phyloP scores from a whole-genome alignment of 2,329 filamentous ascomycete genomes.

The Cryphonectria radicalis region DNA sequence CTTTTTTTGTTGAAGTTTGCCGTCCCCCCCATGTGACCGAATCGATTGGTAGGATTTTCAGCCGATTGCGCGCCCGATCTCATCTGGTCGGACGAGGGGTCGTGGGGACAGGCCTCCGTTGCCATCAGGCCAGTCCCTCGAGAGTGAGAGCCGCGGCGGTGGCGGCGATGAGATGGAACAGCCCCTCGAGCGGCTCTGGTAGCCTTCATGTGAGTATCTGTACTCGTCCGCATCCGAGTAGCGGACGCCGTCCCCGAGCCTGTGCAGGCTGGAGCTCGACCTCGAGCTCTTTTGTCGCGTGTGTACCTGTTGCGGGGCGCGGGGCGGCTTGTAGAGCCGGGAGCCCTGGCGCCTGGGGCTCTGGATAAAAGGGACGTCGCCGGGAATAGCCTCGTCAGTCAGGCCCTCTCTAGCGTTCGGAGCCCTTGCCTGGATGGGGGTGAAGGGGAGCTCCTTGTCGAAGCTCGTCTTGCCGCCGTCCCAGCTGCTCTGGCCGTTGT shows the following conservation, averaged over 20 bases:
- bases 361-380: slow-evolving; percentile 62
- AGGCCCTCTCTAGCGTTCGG: slow-evolving; percentile 66
- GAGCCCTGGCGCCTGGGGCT: slow-evolving; percentile 57
- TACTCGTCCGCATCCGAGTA: slow-evolving; percentile 39
- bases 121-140: slow-evolving; percentile 50
- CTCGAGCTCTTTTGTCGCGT: slow-evolving; percentile 51
- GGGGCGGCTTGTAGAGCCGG: slow-evolving; percentile 56
- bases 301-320: slow-evolving; percentile 43
- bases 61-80: slow-evolving; percentile 60
- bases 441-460: slow-evolving; percentile 48
- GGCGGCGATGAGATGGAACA: slow-evolving; percentile 45
- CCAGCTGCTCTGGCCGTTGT: slow-evolving; percentile 36
- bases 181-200: slow-evolving; percentile 28
- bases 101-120: slow-evolving; percentile 51
- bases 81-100: slow-evolving; percentile 49
- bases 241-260: slow-evolving; percentile 42
- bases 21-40: no score
- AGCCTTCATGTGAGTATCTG: slow-evolving; percentile 42
- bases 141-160: slow-evolving; percentile 49
- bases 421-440: slow-evolving; percentile 60
- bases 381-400: slow-evolving; percentile 64
- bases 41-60: slow-evolving; percentile 35
- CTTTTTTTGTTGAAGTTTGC: no score
- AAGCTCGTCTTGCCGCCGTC: slow-evolving; percentile 47
- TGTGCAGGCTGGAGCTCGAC: slow-evolving; percentile 49